Evolutionary conservation across 352 stramenopile species (phyloP).

Genomic region (Pythium utonaiense): DNA sequence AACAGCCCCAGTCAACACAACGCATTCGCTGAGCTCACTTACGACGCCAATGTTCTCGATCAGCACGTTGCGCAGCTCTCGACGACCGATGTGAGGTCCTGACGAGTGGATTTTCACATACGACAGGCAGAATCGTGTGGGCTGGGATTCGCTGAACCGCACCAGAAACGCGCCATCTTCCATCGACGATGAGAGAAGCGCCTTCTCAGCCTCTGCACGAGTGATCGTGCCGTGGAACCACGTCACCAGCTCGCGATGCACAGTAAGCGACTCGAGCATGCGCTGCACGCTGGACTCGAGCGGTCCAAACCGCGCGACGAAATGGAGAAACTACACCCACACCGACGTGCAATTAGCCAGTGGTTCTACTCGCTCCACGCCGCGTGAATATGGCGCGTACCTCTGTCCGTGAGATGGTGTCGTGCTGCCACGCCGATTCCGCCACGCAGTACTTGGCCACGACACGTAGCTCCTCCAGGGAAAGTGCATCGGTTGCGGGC

Average conservation of each 20-base stretch:
- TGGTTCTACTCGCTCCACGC: too few species aligned
- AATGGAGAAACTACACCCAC: constrained; percentile 47
- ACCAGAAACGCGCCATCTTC: constrained; percentile 72
- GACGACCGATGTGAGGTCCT: constrained; percentile 22
- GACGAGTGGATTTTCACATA: constrained; percentile 69
- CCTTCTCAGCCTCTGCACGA: constrained; percentile 40
- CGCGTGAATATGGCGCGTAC: constrained; percentile 24
- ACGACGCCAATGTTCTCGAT: constrained; percentile 51
- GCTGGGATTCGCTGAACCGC: constrained; percentile 77
- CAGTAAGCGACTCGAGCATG: constrained; percentile 56
- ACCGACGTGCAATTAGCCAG: neutral
- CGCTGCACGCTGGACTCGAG: constrained; percentile 53
- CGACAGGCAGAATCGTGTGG: constrained; percentile 69
- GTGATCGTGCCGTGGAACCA: constrained; percentile 75
- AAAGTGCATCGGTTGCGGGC: constrained; percentile 36
- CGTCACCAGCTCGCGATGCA: constrained; percentile 51
- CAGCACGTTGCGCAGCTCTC: constrained; percentile 72
- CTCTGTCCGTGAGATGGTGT: constrained; percentile 41
- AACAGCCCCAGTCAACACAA: too few species aligned
- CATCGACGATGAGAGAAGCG: constrained; percentile 25
- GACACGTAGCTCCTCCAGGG: constrained; percentile 53
- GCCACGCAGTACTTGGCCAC: constrained; percentile 54
- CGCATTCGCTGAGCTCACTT: too few species aligned
- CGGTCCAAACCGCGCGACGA: constrained; percentile 69
- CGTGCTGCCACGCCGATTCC: constrained; percentile 34